Base-by-base conservation (phyloP, 306 rosid species). In the Lithocarpus polystachyus region DNA sequence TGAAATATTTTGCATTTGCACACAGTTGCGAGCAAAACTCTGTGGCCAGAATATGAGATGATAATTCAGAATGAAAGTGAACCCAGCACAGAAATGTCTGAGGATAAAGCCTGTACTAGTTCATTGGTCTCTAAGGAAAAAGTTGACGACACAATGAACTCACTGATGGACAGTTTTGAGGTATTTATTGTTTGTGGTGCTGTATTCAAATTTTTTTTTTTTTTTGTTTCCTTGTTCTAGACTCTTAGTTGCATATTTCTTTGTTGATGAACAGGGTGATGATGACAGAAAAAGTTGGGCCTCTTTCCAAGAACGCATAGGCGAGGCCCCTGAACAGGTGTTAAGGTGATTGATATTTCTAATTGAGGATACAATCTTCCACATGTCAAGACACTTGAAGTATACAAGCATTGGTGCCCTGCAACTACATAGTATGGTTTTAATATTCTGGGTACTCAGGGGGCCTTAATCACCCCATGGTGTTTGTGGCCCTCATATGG, bases 1-100 rank as follows among this genome's bases (percentile, higher is more conserved):
- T 67, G 6, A 67, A 17, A 67, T 17, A 4, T 55, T 57, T 45
- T 56, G 45, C 43, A 9, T 53, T 76, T 68, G 74, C 33, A 20
- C 59, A 70, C 87, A 91, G 93, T 80, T 87, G 89, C 81, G 45
- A 83, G 82, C 89, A 87, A 83, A 9, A 35, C 76, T 71, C 29
- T 69, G 68, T 94, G 94, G 97, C 93, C 93, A 60, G 98, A 88
- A 59, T 89, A 84, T 79, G 82, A 88, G 82, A 89, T 94, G 76
- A 76, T 77, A 33, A 83, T 84, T 79, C 97, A 91, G 75, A 79
- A 85, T 3, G 95, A 92, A 80, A 85, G 89, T 86, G 96, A 77
- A 67, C 85, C 73, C 55, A 78, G 75, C 57, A n/a, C 22, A 45
- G 84, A 82, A 78, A 85, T 65, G 61, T 26, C 81, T 4, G 82